Evolutionary conservation across 2,329 filamentous ascomycete species (phyloP).

Genomic region (Cercospora berteroae): DNA sequence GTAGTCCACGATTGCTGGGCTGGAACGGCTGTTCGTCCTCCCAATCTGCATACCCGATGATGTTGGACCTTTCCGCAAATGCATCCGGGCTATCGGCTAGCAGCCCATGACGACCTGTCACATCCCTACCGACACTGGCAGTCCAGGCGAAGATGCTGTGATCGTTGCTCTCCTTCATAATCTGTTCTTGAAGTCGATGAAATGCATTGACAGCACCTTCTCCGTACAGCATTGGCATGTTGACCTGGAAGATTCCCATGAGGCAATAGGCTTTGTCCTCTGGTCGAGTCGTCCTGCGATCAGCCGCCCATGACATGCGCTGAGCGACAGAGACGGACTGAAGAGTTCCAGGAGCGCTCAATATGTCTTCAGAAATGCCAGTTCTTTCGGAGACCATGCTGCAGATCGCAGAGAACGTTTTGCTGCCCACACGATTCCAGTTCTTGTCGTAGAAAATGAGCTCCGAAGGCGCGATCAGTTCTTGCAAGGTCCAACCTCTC

Average conservation of each 20-base stretch:
- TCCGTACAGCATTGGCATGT: slow-evolving; percentile 49
- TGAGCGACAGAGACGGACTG: slow-evolving; percentile 19
- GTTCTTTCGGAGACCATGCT: slow-evolving; percentile 1
- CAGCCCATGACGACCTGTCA: slow-evolving; percentile 11
- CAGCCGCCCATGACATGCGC: slow-evolving; percentile 25
- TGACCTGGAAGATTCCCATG: slow-evolving; percentile 46
- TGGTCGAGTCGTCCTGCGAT: slow-evolving; percentile 18
- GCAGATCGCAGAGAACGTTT: background rate
- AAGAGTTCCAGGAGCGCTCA: background rate
- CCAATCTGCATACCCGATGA: slow-evolving; percentile 37
- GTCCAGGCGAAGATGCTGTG: slow-evolving; percentile 14
- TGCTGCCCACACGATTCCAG: slow-evolving; percentile 18
- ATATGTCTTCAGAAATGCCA: slow-evolving; percentile 1
- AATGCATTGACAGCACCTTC: slow-evolving; percentile 32
- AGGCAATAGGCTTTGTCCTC: slow-evolving; percentile 50
- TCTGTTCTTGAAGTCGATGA: slow-evolving; percentile 39
- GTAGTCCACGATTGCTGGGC: slow-evolving; percentile 22
- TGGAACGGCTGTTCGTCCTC: slow-evolving; percentile 28
- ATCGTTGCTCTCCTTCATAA: slow-evolving; percentile 19
- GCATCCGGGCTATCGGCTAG: slow-evolving; percentile 23
- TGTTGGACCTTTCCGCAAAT: slow-evolving; percentile 38
- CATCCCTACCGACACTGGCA: background rate
- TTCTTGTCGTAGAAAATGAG: slow-evolving; percentile 12
- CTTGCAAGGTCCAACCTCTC: slow-evolving; percentile 17
- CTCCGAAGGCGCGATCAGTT: slow-evolving; percentile 9